phyloP scores from a whole-genome alignment of 2,329 filamentous ascomycete genomes.

The Penicillium sp. region DNA sequence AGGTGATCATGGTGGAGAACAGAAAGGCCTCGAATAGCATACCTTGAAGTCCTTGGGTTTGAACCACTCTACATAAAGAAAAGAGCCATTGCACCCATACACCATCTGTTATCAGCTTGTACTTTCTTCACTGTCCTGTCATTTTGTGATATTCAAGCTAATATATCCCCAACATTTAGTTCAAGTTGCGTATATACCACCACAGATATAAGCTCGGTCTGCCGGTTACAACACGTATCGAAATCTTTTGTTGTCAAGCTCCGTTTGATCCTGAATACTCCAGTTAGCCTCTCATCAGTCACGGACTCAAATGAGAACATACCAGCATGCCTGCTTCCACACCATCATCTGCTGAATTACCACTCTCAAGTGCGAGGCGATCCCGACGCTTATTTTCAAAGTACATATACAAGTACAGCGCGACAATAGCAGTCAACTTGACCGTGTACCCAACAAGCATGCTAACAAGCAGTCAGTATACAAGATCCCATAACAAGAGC shows the following conservation, averaged over 20 bases:
- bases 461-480: conserved; percentile 28
- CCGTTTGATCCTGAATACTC: conserved; percentile 47
- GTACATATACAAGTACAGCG: conserved; percentile 58
- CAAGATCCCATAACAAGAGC: neutral
- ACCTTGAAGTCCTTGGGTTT: neutral
- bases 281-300: neutral
- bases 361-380: conserved; percentile 40
- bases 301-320: conserved; percentile 3
- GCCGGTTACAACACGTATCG: conserved; percentile 49
- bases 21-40: too few relatives aligned
- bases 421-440: conserved; percentile 51
- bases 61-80: too few relatives aligned
- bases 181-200: neutral
- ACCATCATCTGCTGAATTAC: conserved; percentile 51
- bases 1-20: too few relatives aligned
- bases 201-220: neutral
- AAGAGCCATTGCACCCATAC: too few relatives aligned
- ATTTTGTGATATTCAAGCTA: neutral
- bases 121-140: too few relatives aligned
- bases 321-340: conserved; percentile 57
- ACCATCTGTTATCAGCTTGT: too few relatives aligned
- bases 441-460: conserved; percentile 58
- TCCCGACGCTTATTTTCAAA: conserved; percentile 56
- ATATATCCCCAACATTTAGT: neutral
- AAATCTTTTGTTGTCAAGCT: conserved; percentile 57